Evolutionary conservation across 345 rosid genomes (phyloP), one percentile per base, ranked within the genome.

Genomic region (Combretum micranthum): DNA sequence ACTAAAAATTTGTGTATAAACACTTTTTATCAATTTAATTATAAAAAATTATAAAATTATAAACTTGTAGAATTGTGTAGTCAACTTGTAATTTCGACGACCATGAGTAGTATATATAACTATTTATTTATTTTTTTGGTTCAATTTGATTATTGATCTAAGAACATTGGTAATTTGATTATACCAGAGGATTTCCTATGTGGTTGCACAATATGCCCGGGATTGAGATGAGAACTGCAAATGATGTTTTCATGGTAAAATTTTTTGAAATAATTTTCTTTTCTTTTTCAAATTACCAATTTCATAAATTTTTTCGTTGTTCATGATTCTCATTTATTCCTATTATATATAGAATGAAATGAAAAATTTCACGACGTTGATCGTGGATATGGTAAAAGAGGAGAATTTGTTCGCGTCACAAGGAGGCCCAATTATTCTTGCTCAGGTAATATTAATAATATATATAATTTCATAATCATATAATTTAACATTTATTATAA

Each of bases 381-480:
- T 87, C 1, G 87, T 87, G 13, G 62, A 85, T 2, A 80, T 80
- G 90, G 54, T 73, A 55, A 90, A 81, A 21, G 12, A 69, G 20
- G 93, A 81, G 65, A 81, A 72, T 0, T 75, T 90, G 0, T 87
- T 87, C 46, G 92, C 92, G 1, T 77, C 90, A 0, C 97, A 86
- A 68, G 97, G 95, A 4, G 97, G 95, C 1, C 87, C 87, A 3
- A 79, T 89, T 47, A 83, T 87, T 26, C 47, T 90, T 15, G 77
- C 97, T 56, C 96, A 83, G 90, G 84, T 81, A 56, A 25, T 60
- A n/a, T n/a, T n/a, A n/a, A n/a, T n/a, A n/a, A n/a, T n/a, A n/a
- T n/a, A 15, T 19, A 13, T 50, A n/a, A 22, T 19, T 37, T 43
- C 1, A 15, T 2, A 60, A 15, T 11, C 5, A 42, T 13, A 6